Evolutionary conservation across 768 basidiomycete species (phyloP).

Genomic region (Kwoniella sp.): DNA sequence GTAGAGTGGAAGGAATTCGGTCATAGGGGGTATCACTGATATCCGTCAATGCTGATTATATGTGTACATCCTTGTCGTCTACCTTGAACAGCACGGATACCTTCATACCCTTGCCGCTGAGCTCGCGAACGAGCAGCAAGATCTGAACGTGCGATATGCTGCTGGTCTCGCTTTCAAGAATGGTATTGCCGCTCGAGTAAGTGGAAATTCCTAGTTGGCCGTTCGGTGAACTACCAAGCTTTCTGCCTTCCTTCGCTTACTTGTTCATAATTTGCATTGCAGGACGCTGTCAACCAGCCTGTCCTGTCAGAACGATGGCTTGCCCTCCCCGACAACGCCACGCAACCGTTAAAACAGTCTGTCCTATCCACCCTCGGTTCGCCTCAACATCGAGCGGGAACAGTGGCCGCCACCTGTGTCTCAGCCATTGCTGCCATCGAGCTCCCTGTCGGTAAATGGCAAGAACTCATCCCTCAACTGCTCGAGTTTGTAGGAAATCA

Average conservation of each 20-base stretch:
- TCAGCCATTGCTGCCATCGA: constrained; percentile 93
- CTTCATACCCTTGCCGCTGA: constrained; percentile 86
- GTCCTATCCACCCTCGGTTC: constrained; percentile 81
- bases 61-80: constrained; percentile 7
- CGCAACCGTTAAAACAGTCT: constrained; percentile 82
- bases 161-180: constrained; percentile 97
- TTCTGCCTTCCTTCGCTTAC: background rate
- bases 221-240: too few relatives aligned
- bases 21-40: constrained; percentile 8
- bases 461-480: constrained; percentile 81
- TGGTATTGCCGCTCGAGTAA: constrained; percentile 81
- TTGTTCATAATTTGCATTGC: constrained; percentile 19
- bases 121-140: constrained; percentile 72
- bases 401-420: constrained; percentile 89
- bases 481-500: constrained; percentile 82
- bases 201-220: too few relatives aligned
- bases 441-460: constrained; percentile 84
- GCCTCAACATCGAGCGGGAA: constrained; percentile 69
- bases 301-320: constrained; percentile 82
- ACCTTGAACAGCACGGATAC: constrained; percentile 72
- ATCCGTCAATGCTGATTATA: constrained; percentile 13
- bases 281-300: constrained; percentile 76
- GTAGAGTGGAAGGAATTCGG: too few relatives aligned
- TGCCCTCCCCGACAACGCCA: constrained; percentile 67
- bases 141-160: constrained; percentile 82